These are phyloP conservation scores for Didymella keratinophila DNA, from an alignment of 2,329 filamentous ascomycete genomes.

Conservation along the genomic window DNA sequence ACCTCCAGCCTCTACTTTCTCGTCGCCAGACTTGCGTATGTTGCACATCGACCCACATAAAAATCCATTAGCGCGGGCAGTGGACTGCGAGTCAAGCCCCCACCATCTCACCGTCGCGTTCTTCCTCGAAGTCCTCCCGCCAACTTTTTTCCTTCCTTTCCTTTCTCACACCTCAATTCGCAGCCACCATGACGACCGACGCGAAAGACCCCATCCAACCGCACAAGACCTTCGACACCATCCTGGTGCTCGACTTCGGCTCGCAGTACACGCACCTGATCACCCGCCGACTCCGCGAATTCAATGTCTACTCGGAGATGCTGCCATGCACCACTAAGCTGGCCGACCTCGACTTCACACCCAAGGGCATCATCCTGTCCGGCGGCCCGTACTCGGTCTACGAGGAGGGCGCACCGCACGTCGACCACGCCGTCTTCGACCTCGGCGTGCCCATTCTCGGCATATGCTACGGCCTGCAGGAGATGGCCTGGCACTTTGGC, in stretches of 20 bases:
- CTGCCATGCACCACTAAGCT: slow-evolving; percentile 86
- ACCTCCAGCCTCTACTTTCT: too few relatives aligned
- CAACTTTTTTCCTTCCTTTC: slow-evolving; percentile 9
- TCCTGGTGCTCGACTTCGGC: slow-evolving; percentile 76
- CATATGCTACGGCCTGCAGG: slow-evolving; percentile 73
- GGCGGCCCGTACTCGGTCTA: slow-evolving; percentile 83
- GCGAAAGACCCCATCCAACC: slow-evolving; percentile 54
- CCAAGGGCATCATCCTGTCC: slow-evolving; percentile 82
- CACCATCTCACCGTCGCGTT: slow-evolving; percentile 13
- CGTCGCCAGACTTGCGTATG: slow-evolving; percentile 6
- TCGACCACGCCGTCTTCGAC: slow-evolving; percentile 82
- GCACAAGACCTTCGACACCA: slow-evolving; percentile 68
- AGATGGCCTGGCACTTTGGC: slow-evolving; percentile 75
- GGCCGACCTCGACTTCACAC: slow-evolving; percentile 76
- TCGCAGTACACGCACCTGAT: slow-evolving; percentile 79
- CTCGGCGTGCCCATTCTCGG: slow-evolving; percentile 68
- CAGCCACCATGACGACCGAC: slow-evolving; percentile 49
- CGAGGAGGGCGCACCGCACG: slow-evolving; percentile 76
- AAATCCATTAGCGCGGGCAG: neutral
- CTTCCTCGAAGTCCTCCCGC: slow-evolving; percentile 7
- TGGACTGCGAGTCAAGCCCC: neutral
- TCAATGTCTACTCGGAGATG: slow-evolving; percentile 88
- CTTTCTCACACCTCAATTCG: slow-evolving; percentile 12
- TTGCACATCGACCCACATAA: slow-evolving; percentile 4
- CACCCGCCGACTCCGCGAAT: slow-evolving; percentile 74